Percentiles rank a stretch among this genome's conserved stretches.
Conservation (phyloP, 2,329 filamentous ascomycete genomes). For the Fusarium solani-melongenae region DNA sequence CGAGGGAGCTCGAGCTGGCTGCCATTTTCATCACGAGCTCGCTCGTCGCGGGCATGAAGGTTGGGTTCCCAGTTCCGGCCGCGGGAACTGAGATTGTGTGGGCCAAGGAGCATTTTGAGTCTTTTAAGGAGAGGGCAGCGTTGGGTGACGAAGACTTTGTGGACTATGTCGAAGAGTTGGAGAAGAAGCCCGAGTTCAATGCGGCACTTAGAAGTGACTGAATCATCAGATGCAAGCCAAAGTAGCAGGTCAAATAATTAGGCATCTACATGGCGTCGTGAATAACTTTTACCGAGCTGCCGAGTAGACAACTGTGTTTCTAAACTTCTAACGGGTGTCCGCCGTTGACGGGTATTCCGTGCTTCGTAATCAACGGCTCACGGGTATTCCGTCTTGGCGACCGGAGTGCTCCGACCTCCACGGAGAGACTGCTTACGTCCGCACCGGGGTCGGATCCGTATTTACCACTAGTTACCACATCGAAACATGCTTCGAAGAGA, state of each 20-base stretch:
- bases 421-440: not conserved
- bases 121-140: constrained; percentile 1
- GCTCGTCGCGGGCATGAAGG: not conserved
- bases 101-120: not conserved
- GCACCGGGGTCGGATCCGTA: not conserved
- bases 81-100: not conserved
- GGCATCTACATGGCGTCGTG: not conserved
- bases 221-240: not conserved
- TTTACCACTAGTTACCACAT: not conserved
- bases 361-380: not conserved
- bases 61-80: not conserved
- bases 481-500: not conserved
- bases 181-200: not conserved
- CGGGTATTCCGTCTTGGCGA: not conserved
- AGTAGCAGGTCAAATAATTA: not conserved
- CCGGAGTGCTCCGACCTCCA: not conserved
- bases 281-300: not conserved
- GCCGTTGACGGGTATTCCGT: not conserved
- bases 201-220: not conserved
- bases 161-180: not conserved
- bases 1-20: not conserved
- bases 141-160: not conserved
- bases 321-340: not conserved
- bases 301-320: not conserved
- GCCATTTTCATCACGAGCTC: not conserved